Evolutionary conservation across 805 yeast species (phyloP).

Genomic region (Saccharomycopsis synnaedendra): DNA sequence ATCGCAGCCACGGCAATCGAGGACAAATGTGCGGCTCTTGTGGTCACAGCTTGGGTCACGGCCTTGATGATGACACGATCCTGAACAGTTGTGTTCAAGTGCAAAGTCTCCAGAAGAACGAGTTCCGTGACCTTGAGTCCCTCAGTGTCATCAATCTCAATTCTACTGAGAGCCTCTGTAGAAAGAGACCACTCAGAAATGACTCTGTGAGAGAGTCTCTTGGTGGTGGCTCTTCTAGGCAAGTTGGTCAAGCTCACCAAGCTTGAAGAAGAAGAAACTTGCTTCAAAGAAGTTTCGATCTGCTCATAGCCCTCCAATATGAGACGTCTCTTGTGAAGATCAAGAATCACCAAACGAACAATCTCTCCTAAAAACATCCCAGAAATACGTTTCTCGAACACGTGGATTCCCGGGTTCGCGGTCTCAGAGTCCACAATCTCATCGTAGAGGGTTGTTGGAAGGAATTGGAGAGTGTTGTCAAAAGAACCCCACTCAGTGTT

Average conservation of each 20-base stretch:
- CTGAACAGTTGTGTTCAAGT: constrained; percentile 55
- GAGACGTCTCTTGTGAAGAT: constrained; percentile 46
- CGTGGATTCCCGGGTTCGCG: constrained; percentile 76
- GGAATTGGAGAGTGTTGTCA: constrained; percentile 64
- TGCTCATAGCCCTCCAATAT: constrained; percentile 43
- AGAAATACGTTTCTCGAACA: constrained; percentile 85
- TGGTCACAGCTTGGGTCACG: constrained; percentile 68
- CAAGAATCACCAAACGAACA: constrained; percentile 61
- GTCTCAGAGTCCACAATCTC: constrained; percentile 56
- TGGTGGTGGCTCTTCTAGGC: constrained; percentile 21
- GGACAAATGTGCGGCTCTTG: constrained; percentile 81
- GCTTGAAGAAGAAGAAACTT: constrained; percentile 5
- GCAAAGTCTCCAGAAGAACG: constrained; percentile 50
- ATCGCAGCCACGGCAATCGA: constrained; percentile 88
- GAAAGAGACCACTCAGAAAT: constrained; percentile 69
- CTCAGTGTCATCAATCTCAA: constrained; percentile 77
- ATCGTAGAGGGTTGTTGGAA: constrained; percentile 79
- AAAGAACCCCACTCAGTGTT: constrained; percentile 99
- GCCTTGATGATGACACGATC: constrained; percentile 69
- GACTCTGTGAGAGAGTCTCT: constrained; percentile 44
- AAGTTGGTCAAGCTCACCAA: constrained; percentile 18
- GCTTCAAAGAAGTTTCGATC: constrained; percentile 21
- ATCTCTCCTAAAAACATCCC: constrained; percentile 94
- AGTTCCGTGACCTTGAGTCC: constrained; percentile 61
- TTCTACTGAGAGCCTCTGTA: constrained; percentile 74